These are phyloP conservation scores for Didymella segeticola DNA, from an alignment of 2,329 filamentous ascomycete species.

Conservation along the genomic window DNA sequence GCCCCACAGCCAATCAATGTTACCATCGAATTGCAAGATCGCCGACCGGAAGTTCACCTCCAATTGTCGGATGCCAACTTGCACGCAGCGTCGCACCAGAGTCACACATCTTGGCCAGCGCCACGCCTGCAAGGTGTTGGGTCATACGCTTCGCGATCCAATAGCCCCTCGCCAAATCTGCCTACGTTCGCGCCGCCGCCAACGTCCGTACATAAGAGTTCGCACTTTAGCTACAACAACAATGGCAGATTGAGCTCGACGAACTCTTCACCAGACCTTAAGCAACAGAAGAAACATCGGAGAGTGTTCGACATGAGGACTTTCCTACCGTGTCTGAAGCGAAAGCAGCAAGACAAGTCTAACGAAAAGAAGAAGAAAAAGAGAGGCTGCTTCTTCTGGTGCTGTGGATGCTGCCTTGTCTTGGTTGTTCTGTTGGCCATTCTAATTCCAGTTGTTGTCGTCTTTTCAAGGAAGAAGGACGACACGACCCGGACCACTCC, in stretches of 20 bases:
- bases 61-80: slow-evolving; percentile 25
- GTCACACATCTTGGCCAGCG: slow-evolving; percentile 27
- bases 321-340: slow-evolving; percentile 30
- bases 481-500: slow-evolving; percentile 33
- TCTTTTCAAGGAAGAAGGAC: slow-evolving; percentile 49
- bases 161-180: slow-evolving; percentile 23
- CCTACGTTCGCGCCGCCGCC: slow-evolving; percentile 45
- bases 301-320: slow-evolving; percentile 39
- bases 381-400: slow-evolving; percentile 41
- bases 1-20: slow-evolving; percentile 36
- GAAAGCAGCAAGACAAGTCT: slow-evolving; percentile 21
- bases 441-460: slow-evolving; percentile 49
- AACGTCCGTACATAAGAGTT: slow-evolving; percentile 31
- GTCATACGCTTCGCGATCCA: slow-evolving; percentile 18
- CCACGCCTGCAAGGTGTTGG: slow-evolving; percentile 18
- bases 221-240: slow-evolving; percentile 36
- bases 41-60: slow-evolving; percentile 23
- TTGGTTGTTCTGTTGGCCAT: slow-evolving; percentile 47
- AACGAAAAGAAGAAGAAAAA: slow-evolving; percentile 39
- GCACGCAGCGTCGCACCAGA: slow-evolving; percentile 23
- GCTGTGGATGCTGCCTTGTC: slow-evolving; percentile 47
- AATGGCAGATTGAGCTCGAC: slow-evolving; percentile 36
- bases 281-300: slow-evolving; percentile 38
- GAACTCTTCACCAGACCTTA: slow-evolving; percentile 30
- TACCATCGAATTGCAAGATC: slow-evolving; percentile 42